A percentile compares a stretch with the other conserved stretches of the same genome.
Evolutionary conservation across 495 filamentous ascomycete species (phyloP).

Genomic region (Monascus purpureus): DNA sequence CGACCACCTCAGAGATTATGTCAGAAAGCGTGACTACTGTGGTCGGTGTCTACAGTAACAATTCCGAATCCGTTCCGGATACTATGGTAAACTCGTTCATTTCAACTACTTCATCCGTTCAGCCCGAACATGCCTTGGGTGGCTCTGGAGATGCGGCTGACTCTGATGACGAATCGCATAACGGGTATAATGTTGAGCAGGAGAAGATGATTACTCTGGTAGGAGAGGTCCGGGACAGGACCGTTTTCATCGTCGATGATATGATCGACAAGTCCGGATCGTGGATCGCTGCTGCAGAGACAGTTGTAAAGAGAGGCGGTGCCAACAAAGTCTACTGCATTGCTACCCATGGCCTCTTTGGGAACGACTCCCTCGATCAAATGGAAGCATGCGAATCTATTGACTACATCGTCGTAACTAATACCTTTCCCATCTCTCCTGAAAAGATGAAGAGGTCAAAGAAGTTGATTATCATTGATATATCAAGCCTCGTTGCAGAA

Average conservation of each 20-base stretch:
- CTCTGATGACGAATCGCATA: constrained; percentile 78
- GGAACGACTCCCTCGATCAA: constrained; percentile 75
- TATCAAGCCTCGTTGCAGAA: constrained; percentile 77
- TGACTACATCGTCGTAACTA: constrained; percentile 86
- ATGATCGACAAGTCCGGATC: constrained; percentile 97
- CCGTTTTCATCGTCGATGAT: constrained; percentile 92
- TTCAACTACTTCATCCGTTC: constrained; percentile 41
- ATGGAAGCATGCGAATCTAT: constrained; percentile 87
- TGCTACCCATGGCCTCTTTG: constrained; percentile 91
- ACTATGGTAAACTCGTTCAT: constrained; percentile 53
- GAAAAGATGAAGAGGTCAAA: constrained; percentile 52
- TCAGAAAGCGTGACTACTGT: constrained; percentile 34
- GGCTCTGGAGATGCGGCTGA: constrained; percentile 67
- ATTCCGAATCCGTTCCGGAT: constrained; percentile 37
- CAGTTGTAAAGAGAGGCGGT: constrained; percentile 79
- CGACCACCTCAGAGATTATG: constrained; percentile 46
- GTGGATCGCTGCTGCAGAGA: constrained; percentile 98
- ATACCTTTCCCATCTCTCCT: constrained; percentile 79
- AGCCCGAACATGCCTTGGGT: constrained; percentile 53
- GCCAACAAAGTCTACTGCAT: constrained; percentile 95
- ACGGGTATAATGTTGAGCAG: constrained; percentile 47
- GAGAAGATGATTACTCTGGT: constrained; percentile 95
- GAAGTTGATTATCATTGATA: constrained; percentile 80
- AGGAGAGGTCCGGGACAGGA: constrained; percentile 72
- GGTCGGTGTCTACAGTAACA: constrained; percentile 17